These are phyloP conservation scores for Fusarium piperis DNA, from an alignment of 2,329 filamentous ascomycete genomes.

Conservation along the genomic window DNA sequence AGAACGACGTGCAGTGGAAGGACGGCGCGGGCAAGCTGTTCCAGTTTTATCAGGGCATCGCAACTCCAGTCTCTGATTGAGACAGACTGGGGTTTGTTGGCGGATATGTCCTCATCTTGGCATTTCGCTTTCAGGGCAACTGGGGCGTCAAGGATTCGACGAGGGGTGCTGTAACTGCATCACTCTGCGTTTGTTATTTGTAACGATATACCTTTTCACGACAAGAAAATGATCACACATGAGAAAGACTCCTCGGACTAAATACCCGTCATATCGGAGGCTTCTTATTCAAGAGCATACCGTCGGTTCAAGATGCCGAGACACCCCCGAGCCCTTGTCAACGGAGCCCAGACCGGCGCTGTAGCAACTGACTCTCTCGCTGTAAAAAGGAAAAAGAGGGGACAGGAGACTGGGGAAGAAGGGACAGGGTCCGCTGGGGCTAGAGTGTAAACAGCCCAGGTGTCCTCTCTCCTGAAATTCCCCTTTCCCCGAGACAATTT, in stretches of 20 bases:
- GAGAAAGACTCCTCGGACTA: background rate
- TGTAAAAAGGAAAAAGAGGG: conserved; percentile 32
- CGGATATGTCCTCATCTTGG: background rate
- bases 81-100: background rate
- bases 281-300: background rate
- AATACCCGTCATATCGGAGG: background rate
- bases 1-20: conserved; percentile 62
- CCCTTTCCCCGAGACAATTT: conserved; percentile 29
- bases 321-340: conserved; percentile 21
- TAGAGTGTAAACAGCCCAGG: conserved; percentile 25
- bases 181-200: background rate
- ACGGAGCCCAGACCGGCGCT: conserved; percentile 26
- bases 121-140: background rate
- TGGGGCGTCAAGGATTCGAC: conserved; percentile 3
- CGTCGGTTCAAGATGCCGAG: conserved; percentile 37
- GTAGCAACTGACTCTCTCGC: conserved; percentile 5
- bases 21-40: conserved; percentile 57
- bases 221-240: background rate
- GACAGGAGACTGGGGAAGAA: background rate
- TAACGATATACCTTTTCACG: conserved; percentile 14
- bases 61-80: background rate
- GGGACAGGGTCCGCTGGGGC: conserved; percentile 20
- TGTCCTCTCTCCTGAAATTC: conserved; percentile 6
- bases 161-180: conserved; percentile 1
- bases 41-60: conserved; percentile 48